Base-by-base conservation (phyloP, 192 early-diverging fungal species). In the Gigaspora rosea region DNA sequence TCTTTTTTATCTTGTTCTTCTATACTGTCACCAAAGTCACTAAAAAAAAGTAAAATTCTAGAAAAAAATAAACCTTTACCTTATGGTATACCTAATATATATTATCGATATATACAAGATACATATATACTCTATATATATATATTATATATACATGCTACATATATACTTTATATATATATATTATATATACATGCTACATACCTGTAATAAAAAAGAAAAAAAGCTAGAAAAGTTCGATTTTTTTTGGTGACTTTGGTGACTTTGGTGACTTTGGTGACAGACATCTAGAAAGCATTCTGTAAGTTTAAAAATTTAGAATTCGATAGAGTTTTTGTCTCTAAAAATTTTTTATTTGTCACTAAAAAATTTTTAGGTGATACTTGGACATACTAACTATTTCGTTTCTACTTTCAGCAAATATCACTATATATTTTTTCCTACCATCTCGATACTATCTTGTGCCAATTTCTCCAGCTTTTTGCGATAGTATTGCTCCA, bases 1-100 rank as follows among this genome's bases (percentile, higher is more conserved):
- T 67, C 65, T 67, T 67, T 67, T 67, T 67, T 67, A 67, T 67
- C 65, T 67, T 67, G 65, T 67, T 67, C 65, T 67, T 67, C 65
- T 67, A 67, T 67, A 67, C 65, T 67, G 65, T 67, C 65, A 67
- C 65, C 65, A 32, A 67, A 67, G 65, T 67, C 65, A 67, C 65
- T 67, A 46, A 67, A 67, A 67, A 67, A 67, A 67, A 67, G 65
- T 67, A 67, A 67, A 67, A 67, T 67, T 67, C 27, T 67, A 67
- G 65, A 33, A 67, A 67, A 67, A 67, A 67, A 67, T 33, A 33
- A 67, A 67, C 9, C 10, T 35, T 67, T 67, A 11, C n/a, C 65
- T 35, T 67, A 67, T 67, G 65, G 65, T 67, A 47, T 67, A 67
- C 46, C 65, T 47, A 11, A 11, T 4, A 67, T 47, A 67, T 67